A percentile compares a stretch with the other conserved stretches of the same genome.
phyloP scores from a whole-genome alignment of 441 rosid genomes.

The Aquilaria agallochum region DNA sequence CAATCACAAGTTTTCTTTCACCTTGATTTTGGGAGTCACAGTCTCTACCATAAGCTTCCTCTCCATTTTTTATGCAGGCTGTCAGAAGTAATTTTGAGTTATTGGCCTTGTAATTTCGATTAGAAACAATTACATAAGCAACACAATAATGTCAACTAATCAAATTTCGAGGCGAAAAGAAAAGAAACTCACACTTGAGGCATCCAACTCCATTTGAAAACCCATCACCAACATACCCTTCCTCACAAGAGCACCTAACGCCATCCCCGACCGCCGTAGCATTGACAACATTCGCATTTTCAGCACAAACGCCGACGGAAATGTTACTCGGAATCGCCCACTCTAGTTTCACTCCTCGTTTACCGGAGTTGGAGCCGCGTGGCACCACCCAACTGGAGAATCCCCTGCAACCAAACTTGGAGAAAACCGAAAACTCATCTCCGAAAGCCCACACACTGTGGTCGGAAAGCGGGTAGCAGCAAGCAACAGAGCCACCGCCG shows the following conservation, averaged over 20 bases:
- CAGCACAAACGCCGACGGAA: conserved; percentile 39
- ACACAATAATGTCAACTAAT: not conserved
- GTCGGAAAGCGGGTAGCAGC: conserved; percentile 87
- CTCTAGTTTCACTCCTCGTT: conserved; percentile 78
- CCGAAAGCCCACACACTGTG: conserved; percentile 57
- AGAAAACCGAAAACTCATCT: conserved; percentile 59
- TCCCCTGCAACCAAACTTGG: conserved; percentile 81
- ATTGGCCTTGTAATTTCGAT: too few species aligned
- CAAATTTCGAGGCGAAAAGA: not conserved
- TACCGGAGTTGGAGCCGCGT: conserved; percentile 49
- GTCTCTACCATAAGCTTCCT: conserved; percentile 43
- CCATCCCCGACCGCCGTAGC: conserved; percentile 60
- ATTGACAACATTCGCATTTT: conserved; percentile 47
- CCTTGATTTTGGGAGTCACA: conserved; percentile 33
- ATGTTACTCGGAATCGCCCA: conserved; percentile 71
- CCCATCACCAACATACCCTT: conserved; percentile 72
- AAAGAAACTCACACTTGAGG: conserved; percentile 45
- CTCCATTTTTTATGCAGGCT: conserved; percentile 67
- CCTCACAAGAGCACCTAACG: conserved; percentile 62
- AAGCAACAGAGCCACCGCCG: conserved; percentile 47
- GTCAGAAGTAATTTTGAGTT: conserved; percentile 4
- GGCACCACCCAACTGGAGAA: conserved; percentile 76
- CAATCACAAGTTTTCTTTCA: conserved; percentile 41
- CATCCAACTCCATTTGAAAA: conserved; percentile 64
- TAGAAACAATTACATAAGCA: not conserved